phyloP scores from a whole-genome alignment of 345 rosid species.

The Lepidium didymum region DNA sequence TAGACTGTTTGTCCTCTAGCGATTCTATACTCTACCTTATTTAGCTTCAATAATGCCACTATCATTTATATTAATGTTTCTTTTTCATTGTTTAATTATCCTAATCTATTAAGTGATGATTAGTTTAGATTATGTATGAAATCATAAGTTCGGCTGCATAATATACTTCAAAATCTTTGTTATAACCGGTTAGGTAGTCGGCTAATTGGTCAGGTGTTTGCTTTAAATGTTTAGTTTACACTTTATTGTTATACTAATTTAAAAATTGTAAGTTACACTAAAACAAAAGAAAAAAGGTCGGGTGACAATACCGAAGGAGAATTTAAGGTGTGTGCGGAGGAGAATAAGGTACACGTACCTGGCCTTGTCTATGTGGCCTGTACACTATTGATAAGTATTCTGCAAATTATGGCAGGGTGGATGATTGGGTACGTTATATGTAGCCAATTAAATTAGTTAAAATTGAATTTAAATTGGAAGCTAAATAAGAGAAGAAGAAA shows the following conservation, averaged over 20 bases:
- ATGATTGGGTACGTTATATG: background rate
- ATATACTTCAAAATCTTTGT: background rate
- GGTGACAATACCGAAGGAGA: conserved; percentile 12
- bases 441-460: background rate
- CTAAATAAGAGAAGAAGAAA: background rate
- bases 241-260: too few species aligned
- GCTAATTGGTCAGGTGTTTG: background rate
- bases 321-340: background rate
- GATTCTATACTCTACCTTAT: conserved; percentile 1
- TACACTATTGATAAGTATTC: background rate
- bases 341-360: conserved; percentile 6
- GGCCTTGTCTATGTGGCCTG: background rate
- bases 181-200: background rate
- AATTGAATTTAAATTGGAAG: background rate
- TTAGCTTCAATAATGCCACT: background rate
- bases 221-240: too few species aligned
- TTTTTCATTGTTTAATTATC: background rate
- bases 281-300: too few species aligned
- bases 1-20: conserved; percentile 14
- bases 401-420: background rate
- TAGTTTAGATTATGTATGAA: background rate
- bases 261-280: too few species aligned
- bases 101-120: background rate
- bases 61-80: background rate
- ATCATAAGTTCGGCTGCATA: background rate